A percentile compares a stretch with the other conserved stretches of the same genome.
phyloP scores from a whole-genome alignment of 1,284 basidiomycete genomes.

The Sutorius eximius region DNA sequence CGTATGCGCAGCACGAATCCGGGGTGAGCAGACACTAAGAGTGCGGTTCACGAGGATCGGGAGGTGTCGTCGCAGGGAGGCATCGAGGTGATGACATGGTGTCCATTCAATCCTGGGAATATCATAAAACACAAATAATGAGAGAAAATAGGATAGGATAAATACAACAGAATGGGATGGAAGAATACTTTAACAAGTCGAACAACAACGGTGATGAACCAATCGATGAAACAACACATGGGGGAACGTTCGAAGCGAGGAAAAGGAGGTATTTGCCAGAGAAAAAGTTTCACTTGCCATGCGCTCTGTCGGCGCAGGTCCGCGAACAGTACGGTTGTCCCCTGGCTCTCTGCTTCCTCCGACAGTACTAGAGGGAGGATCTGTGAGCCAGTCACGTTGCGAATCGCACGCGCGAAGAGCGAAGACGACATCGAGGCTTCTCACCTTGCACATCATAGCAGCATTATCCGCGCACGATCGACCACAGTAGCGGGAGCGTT shows the following conservation, averaged over 20 bases:
- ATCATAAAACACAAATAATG: background rate
- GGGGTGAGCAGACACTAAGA: conserved; percentile 8
- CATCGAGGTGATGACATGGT: conserved; percentile 15
- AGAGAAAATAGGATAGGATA: background rate
- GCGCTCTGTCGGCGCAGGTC: conserved; percentile 20
- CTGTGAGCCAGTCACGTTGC: background rate
- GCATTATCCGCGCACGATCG: conserved; percentile 57
- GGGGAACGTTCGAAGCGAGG: background rate
- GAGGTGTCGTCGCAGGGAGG: conserved; percentile 21
- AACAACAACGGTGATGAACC: background rate
- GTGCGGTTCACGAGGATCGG: conserved; percentile 23
- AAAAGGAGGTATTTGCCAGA: background rate
- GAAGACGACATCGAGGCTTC: background rate
- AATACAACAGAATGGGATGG: background rate
- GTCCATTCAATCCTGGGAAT: background rate
- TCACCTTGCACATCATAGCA: conserved; percentile 29
- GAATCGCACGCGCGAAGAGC: background rate
- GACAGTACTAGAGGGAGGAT: conserved; percentile 18
- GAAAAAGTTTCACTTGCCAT: conserved; percentile 10
- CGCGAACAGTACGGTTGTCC: conserved; percentile 23
- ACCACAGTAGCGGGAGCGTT: conserved; percentile 52
- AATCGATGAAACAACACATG: conserved; percentile 3
- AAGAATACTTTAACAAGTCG: background rate
- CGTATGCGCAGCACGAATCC: conserved; percentile 12
- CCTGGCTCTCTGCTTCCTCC: conserved; percentile 10